Percentiles rank a stretch among this genome's conserved stretches.
These are phyloP conservation scores for Bacidia gigantensis DNA, from an alignment of 495 filamentous ascomycete species.

Conservation along the genomic window DNA sequence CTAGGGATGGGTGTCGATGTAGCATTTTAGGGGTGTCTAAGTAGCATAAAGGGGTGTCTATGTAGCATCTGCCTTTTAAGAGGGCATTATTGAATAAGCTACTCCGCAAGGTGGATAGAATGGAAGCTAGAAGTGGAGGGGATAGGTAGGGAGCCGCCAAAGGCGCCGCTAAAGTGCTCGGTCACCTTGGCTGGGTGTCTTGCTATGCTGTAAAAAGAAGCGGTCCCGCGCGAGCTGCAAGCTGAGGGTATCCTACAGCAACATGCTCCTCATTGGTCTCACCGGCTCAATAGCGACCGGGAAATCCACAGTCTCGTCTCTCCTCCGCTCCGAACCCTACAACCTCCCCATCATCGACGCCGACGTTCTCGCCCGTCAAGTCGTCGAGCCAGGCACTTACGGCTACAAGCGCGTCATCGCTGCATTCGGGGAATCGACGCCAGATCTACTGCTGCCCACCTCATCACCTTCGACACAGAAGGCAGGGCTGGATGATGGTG, in stretches of 20 bases:
- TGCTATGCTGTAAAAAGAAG: too few relatives aligned
- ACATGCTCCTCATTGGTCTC: slow-evolving; percentile 88
- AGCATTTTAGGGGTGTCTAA: too few relatives aligned
- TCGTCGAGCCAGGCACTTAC: slow-evolving; percentile 76
- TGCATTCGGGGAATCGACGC: slow-evolving; percentile 66
- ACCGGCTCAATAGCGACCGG: slow-evolving; percentile 97
- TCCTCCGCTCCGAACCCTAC: slow-evolving; percentile 70
- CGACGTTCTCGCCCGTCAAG: slow-evolving; percentile 76
- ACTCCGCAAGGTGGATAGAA: too few relatives aligned
- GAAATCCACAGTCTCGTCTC: slow-evolving; percentile 83
- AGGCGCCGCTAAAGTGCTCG: too few relatives aligned
- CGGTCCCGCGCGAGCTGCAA: not conserved
- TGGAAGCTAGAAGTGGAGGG: too few relatives aligned
- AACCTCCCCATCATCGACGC: slow-evolving; percentile 89
- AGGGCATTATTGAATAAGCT: too few relatives aligned
- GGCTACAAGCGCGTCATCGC: slow-evolving; percentile 68
- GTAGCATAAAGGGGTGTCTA: too few relatives aligned
- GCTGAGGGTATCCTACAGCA: not conserved
- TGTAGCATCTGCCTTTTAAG: too few relatives aligned
- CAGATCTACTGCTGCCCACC: slow-evolving; percentile 59
- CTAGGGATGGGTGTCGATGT: too few relatives aligned
- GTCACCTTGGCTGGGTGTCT: too few relatives aligned
- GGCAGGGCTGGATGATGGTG: slow-evolving; percentile 16
- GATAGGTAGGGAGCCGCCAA: too few relatives aligned
- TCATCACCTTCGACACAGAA: slow-evolving; percentile 4